These are phyloP conservation scores for Solanum ossicruentum DNA, from an alignment of 257 asterid species.

Conservation along the genomic window DNA sequence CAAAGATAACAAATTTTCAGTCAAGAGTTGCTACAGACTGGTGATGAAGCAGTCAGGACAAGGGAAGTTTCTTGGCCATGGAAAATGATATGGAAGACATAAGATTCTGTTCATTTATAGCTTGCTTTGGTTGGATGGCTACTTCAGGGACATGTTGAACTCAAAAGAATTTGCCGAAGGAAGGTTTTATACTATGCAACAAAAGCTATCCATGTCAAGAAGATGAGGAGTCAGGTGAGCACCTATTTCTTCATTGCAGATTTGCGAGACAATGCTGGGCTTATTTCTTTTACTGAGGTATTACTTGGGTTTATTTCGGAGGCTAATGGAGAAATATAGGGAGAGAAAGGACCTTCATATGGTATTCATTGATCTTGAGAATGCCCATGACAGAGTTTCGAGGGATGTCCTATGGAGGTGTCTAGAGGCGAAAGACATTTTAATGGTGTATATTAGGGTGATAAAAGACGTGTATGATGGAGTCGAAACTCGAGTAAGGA, in stretches of 20 bases:
- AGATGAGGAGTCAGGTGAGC: neutral
- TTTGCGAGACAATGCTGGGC: neutral
- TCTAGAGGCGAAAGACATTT: no score
- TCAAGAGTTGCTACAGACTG: neutral
- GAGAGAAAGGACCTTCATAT: no score
- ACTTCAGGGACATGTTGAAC: neutral
- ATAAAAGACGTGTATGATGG: no score
- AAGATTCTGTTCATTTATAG: neutral
- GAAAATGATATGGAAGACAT: neutral
- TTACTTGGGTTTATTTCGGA: neutral
- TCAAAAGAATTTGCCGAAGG: neutral
- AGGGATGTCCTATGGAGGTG: no score
- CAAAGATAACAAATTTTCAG: neutral
- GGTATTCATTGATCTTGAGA: no score
- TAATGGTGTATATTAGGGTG: no score
- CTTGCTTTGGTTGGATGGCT: neutral
- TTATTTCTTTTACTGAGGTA: neutral
- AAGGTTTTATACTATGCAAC: neutral
- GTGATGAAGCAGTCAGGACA: neutral
- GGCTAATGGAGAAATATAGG: no score
- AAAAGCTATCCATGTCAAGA: neutral
- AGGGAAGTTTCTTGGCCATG: neutral
- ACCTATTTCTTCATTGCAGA: neutral
- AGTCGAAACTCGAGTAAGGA: no score
- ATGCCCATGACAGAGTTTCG: no score